Percentiles rank a stretch among this genome's conserved stretches.
phyloP scores from a whole-genome alignment of 1,139 yeast genomes.

The Trichomonascaceae sp. region DNA sequence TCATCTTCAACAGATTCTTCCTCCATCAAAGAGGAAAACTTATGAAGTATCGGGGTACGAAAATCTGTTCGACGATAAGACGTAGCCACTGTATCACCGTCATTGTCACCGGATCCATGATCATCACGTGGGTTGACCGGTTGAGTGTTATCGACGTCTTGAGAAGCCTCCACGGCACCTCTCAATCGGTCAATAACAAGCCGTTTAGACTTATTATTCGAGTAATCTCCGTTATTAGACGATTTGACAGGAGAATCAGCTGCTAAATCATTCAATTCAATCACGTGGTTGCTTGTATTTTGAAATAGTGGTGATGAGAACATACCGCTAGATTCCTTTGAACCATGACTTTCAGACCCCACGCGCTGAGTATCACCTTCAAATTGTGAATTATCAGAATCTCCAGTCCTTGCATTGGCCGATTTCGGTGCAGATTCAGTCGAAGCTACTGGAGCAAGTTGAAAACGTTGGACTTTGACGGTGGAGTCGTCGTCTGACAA shows the following conservation, averaged over 20 bases:
- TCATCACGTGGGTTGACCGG: background rate
- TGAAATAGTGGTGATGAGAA: conserved; percentile 4
- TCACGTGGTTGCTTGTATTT: background rate
- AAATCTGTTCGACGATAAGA: background rate
- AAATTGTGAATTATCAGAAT: conserved; percentile 1
- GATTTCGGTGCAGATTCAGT: background rate
- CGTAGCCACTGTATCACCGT: conserved; percentile 3
- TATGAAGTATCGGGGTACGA: conserved; percentile 1
- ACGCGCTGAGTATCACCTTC: conserved; percentile 8
- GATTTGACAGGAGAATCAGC: background rate
- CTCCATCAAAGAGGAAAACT: background rate
- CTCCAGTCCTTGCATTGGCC: background rate
- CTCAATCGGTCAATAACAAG: background rate
- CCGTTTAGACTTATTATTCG: background rate
- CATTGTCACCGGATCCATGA: conserved; percentile 5
- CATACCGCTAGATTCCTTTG: background rate
- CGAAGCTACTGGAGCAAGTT: conserved; percentile 3
- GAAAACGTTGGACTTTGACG: background rate
- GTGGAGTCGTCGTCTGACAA: conserved; percentile 6
- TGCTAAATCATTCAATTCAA: background rate
- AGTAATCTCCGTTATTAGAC: background rate
- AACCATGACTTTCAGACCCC: background rate
- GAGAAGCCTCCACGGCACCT: background rate
- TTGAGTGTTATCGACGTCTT: background rate
- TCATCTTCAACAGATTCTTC: conserved; percentile 2